Percentiles rank a stretch among this genome's conserved stretches.
phyloP scores from a whole-genome alignment of 192 early-diverging fungal genomes.

The Coemansia furcata region DNA sequence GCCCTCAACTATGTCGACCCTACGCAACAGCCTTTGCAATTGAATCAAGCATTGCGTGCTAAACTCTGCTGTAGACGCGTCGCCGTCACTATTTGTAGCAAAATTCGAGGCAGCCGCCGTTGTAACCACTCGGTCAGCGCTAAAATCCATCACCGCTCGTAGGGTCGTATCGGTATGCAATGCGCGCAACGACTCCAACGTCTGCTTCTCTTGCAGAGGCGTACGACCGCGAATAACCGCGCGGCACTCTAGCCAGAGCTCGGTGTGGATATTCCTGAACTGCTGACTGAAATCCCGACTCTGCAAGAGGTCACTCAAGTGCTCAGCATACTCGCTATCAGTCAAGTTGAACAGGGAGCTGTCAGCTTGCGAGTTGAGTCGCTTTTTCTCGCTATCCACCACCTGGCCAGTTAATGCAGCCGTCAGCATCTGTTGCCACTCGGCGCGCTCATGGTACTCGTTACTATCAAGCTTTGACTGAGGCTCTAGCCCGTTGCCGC shows the following conservation, averaged over 20 bases:
- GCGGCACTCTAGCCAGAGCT: constrained; percentile 75
- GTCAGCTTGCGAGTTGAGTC: constrained; percentile 51
- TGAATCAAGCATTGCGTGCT: constrained; percentile 55
- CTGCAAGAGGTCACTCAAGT: constrained; percentile 27
- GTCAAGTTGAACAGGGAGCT: constrained; percentile 21
- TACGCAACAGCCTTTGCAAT: constrained; percentile 66
- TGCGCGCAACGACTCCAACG: constrained; percentile 61
- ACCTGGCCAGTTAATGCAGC: constrained; percentile 81
- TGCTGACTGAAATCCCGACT: constrained; percentile 45
- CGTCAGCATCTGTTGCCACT: constrained; percentile 85
- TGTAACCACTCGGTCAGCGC: constrained; percentile 32
- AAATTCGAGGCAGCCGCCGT: neutral
- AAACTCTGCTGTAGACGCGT: constrained; percentile 14
- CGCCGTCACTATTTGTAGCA: constrained; percentile 1
- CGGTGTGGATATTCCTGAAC: constrained; percentile 49
- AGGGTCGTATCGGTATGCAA: constrained; percentile 31
- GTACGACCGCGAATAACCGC: constrained; percentile 63
- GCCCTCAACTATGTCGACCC: constrained; percentile 74
- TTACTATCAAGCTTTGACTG: constrained; percentile 33
- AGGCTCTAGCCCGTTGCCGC: neutral
- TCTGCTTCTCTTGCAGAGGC: constrained; percentile 62
- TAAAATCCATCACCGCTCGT: constrained; percentile 66
- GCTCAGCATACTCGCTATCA: constrained; percentile 26
- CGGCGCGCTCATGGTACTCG: constrained; percentile 64
- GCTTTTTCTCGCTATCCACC: constrained; percentile 78